Conservation (phyloP, 306 rosid genomes). For the Prunus padus region DNA sequence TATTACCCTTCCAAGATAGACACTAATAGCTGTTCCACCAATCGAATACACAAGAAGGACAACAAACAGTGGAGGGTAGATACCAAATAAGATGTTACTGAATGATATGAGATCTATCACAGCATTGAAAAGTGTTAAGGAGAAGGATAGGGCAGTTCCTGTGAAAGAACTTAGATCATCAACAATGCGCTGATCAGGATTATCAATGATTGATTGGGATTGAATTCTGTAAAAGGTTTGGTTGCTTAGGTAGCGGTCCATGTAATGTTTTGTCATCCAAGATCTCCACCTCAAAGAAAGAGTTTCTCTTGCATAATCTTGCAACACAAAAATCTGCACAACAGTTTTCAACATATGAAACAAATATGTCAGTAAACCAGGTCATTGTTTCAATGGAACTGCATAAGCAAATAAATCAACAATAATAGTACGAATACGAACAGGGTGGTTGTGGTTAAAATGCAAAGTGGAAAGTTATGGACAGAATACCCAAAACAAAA, state of each 20-base stretch:
- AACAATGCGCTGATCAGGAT: conserved; percentile 95
- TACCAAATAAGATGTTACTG: conserved; percentile 87
- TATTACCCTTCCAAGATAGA: conserved; percentile 87
- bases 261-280: conserved; percentile 98
- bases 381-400: conserved; percentile 5
- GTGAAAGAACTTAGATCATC: conserved; percentile 94
- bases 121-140: conserved; percentile 77
- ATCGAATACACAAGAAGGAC: conserved; percentile 83
- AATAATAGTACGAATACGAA: neutral
- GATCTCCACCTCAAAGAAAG: conserved; percentile 97
- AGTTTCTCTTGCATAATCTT: conserved; percentile 87
- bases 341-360: conserved; percentile 20
- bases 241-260: conserved; percentile 81
- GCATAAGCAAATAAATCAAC: neutral
- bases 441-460: neutral
- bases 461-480: neutral
- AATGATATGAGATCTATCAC: conserved; percentile 85
- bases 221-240: conserved; percentile 90
- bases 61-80: conserved; percentile 88
- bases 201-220: conserved; percentile 90
- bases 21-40: conserved; percentile 89
- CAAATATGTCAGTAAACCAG: conserved; percentile 23
- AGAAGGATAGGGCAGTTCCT: conserved; percentile 79
- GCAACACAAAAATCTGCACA: conserved; percentile 77
- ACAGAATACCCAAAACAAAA: neutral